Evolutionary conservation across 352 stramenopile genomes (phyloP), one percentile per base, ranked within the genome.

Genomic region (Pythium biforme): DNA sequence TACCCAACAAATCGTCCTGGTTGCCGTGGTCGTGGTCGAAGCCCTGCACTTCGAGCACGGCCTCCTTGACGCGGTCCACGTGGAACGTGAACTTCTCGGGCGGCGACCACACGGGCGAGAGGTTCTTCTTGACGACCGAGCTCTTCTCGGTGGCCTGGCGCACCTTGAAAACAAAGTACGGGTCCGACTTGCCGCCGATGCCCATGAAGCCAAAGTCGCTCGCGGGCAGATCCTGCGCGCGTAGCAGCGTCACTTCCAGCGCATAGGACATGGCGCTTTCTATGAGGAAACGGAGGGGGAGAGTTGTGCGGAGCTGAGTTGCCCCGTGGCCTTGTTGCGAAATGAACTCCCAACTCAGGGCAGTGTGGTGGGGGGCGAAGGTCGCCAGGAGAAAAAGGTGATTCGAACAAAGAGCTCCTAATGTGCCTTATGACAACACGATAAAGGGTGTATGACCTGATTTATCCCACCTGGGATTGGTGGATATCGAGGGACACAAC

Each of bases 171-270:
- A 86, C 67, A 33, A 92, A 79, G 65, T 94, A 92, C 58, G 86
- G 86, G 66, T 94, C 86, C 62, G 81, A 91, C 74, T 95, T 95
- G 70, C 86, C 83, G 62, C 88, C 89, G 33, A 70, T 55, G 34
- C 67, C 67, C 63, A 73, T 64, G 40, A 73, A 72, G 27, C 70
- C 64, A 53, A 84, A 87, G 77, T 95, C 86, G 62, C 81, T 83
- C 12, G 74, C 70, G 12, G 85, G 69, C 34, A 95, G 69, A 64
- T 92, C 82, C 52, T 75, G 75, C 15, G 80, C 79, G 59, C 89
- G 89, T 46, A 81, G 59, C 50, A 93, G 79, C 50, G 72, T 89
- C 62, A 93, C 78, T 69, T 89, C 67, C 17, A 91, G 75, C 26
- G 79, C 68, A 63, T 77, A 26, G 40, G 40, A 75, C 72, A 88